Base-by-base conservation (phyloP, 2,329 filamentous ascomycete genomes). In the Diaporthe sp. region DNA sequence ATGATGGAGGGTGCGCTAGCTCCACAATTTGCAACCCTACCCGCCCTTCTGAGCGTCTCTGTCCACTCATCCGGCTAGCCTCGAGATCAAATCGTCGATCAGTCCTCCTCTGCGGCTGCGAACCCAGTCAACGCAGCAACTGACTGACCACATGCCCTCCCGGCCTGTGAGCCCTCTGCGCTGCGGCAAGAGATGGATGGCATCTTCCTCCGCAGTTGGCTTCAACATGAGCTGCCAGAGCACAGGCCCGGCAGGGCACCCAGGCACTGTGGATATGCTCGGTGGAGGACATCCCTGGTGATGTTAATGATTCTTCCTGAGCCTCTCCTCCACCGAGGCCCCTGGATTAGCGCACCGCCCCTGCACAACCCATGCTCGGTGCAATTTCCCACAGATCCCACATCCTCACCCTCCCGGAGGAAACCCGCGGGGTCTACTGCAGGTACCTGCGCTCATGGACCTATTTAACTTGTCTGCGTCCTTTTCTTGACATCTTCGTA, bases 381-480 rank as follows among this genome's bases (percentile, higher is more conserved):
- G 71, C 55, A 76, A 75, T 75, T 75, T 77, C 76, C 71, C 75
- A 60, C 72, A 54, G 72, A 74, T 74, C 74, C 75, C 64, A 69
- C 69, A 66, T 10, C 45, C 13, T 58, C 75, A 66, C 55, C 22
- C 22, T 30, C 58, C 38, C 33, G 45, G 54, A 64, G 57, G 70
- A 64, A 72, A 54, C 70, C 57, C 57, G 69, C 55, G 69, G 55
- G 42, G 55, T 71, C 69, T 60, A n/a, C 30, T 25, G 42, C 28
- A 30, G 38, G 64, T 54, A 68, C n/a, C 33, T 47, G 58, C 57
- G 69, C 45, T 40, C 71, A 71, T 54, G 61, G 25, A 42, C 60
- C 73, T 83, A 83, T 83, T 83, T 84, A 83, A 83, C 76, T 78
- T 76, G 69, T 69, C 68, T 77, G 78, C 69, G 75, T 74, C 73